These are phyloP conservation scores for Auricularia auricula-judae DNA, from an alignment of 768 basidiomycete species.

Conservation along the genomic window DNA sequence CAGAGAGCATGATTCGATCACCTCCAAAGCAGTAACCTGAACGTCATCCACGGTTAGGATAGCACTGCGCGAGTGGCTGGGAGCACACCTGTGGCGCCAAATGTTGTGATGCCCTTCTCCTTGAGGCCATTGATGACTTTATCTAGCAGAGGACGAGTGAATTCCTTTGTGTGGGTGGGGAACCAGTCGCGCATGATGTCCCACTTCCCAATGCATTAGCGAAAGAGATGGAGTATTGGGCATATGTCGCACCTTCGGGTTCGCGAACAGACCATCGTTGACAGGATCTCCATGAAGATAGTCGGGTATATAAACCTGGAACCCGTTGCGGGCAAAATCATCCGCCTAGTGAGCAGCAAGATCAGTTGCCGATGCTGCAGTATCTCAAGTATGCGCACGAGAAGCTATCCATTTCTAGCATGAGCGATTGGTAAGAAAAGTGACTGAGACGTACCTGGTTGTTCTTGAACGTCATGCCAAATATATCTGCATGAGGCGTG, in stretches of 20 bases:
- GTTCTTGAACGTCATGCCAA: slow-evolving; percentile 3
- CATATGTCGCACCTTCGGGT: neutral
- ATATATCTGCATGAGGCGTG: slow-evolving; percentile 1
- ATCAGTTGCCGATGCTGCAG: no score
- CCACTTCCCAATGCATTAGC: neutral
- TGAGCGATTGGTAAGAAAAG: neutral
- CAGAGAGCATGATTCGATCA: neutral
- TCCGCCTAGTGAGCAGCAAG: slow-evolving; percentile 2
- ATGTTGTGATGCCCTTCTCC: slow-evolving; percentile 4
- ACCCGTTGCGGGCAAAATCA: slow-evolving; percentile 7
- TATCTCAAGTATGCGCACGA: no score
- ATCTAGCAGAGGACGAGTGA: slow-evolving; percentile 6
- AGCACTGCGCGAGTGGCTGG: slow-evolving; percentile 1
- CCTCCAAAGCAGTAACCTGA: neutral
- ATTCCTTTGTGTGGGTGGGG: neutral
- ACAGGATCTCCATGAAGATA: slow-evolving; percentile 6
- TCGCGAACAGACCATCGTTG: neutral
- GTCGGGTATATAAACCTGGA: slow-evolving; percentile 7
- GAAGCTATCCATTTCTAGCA: neutral
- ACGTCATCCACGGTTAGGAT: neutral
- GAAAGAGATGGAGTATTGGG: neutral
- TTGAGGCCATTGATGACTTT: slow-evolving; percentile 5
- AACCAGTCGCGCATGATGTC: slow-evolving; percentile 5
- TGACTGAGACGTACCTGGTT: neutral
- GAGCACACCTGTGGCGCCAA: slow-evolving; percentile 5